Percentiles rank a stretch among this genome's conserved stretches.
phyloP scores from a whole-genome alignment of 441 rosid species.

The Erodium chrysanthum region DNA sequence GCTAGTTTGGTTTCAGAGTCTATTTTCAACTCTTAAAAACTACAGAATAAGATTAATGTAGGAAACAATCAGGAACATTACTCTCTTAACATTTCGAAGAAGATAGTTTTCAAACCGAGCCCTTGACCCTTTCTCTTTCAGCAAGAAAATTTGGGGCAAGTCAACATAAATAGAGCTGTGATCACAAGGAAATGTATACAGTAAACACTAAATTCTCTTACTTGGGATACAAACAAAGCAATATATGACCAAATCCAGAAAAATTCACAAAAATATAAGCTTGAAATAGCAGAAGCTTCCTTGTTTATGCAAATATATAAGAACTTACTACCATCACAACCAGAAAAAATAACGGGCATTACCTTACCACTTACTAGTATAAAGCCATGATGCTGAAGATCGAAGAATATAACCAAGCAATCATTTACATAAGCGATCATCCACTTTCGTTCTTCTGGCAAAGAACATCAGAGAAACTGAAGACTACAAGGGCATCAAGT shows the following conservation, averaged over 20 bases:
- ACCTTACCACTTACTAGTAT: background rate
- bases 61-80: background rate
- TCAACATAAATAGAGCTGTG: no score
- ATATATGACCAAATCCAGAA: background rate
- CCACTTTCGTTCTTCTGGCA: background rate
- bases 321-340: background rate
- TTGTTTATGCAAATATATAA: background rate
- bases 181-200: no score
- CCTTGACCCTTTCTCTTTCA: no score
- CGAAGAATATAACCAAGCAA: background rate
- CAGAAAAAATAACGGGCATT: background rate
- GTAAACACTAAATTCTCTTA: background rate
- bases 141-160: no score
- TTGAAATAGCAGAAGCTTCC: background rate
- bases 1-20: no score
- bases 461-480: background rate
- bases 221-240: background rate
- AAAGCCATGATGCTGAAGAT: background rate
- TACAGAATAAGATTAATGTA: background rate
- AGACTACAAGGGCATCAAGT: background rate
- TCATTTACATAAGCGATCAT: no score
- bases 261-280: background rate
- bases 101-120: no score
- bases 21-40: background rate
- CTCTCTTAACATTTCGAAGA: no score